These are phyloP conservation scores for Styphnolobium japonicum DNA, from an alignment of 306 rosid genomes.

Conservation along the genomic window DNA sequence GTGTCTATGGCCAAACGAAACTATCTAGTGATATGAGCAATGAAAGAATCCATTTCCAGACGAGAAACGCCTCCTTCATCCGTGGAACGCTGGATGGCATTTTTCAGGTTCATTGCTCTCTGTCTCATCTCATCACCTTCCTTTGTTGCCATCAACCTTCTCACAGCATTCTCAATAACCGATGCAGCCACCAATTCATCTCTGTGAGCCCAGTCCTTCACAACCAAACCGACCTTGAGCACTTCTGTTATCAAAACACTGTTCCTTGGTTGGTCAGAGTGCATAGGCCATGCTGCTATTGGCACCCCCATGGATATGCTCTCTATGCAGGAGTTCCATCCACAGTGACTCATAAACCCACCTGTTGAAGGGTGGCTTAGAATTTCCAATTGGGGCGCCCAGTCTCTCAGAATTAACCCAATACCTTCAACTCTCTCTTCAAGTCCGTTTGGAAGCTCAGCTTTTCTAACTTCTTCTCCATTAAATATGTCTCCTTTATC, in stretches of 20 bases:
- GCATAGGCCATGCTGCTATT: constrained; percentile 37
- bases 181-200: constrained; percentile 29
- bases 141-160: constrained; percentile 36
- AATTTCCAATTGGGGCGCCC: constrained; percentile 38
- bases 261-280: constrained; percentile 33
- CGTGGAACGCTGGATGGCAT: constrained; percentile 24
- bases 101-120: constrained; percentile 37
- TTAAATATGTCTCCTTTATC: constrained; percentile 51
- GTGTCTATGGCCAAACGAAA: no score
- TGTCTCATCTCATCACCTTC: constrained; percentile 50
- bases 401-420: constrained; percentile 25
- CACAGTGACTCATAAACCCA: constrained; percentile 35
- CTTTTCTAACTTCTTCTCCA: constrained; percentile 9
- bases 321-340: constrained; percentile 32
- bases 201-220: constrained; percentile 37
- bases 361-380: constrained; percentile 28
- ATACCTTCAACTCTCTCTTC: background rate
- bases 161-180: constrained; percentile 32
- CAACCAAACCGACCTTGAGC: constrained; percentile 24
- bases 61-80: constrained; percentile 45
- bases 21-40: constrained; percentile 51
- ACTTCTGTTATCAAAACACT: background rate
- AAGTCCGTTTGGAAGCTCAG: constrained; percentile 20
- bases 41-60: constrained; percentile 53
- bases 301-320: constrained; percentile 31